Evolutionary conservation across 2,329 filamentous ascomycete genomes (phyloP).

Genomic region (Diaporthe citriasiana): DNA sequence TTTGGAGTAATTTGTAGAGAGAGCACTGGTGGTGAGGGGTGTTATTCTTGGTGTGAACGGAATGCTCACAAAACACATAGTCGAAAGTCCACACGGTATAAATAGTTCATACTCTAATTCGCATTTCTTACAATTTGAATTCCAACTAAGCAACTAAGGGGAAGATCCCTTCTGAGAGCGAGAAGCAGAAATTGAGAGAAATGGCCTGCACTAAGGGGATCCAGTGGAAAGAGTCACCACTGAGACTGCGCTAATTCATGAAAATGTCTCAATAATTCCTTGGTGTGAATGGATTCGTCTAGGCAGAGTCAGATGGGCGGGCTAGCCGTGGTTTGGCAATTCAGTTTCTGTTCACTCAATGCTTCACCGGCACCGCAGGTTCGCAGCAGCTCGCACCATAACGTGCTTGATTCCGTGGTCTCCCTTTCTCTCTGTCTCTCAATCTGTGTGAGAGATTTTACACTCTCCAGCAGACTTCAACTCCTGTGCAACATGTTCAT

Average conservation of each 20-base stretch:
- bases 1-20: too few species aligned
- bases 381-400: not conserved
- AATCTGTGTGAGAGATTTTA: too few species aligned
- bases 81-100: not conserved
- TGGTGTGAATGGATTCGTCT: not conserved
- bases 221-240: not conserved
- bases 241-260: not conserved
- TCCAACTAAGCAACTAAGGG: not conserved
- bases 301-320: not conserved
- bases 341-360: too few species aligned
- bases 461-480: not conserved
- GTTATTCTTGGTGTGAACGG: too few species aligned
- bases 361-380: not conserved
- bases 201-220: not conserved
- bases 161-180: not conserved
- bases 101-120: too few species aligned
- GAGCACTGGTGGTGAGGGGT: not conserved
- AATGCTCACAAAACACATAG: not conserved
- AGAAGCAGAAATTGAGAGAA: conserved; percentile 1
- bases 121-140: not conserved
- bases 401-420: not conserved
- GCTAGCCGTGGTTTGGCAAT: not conserved
- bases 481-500: too few species aligned
- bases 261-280: not conserved
- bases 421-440: not conserved